Evolutionary conservation across 305 asterid genomes (phyloP), one percentile per base, ranked within the genome.

Genomic region (Andrographis paniculata): DNA sequence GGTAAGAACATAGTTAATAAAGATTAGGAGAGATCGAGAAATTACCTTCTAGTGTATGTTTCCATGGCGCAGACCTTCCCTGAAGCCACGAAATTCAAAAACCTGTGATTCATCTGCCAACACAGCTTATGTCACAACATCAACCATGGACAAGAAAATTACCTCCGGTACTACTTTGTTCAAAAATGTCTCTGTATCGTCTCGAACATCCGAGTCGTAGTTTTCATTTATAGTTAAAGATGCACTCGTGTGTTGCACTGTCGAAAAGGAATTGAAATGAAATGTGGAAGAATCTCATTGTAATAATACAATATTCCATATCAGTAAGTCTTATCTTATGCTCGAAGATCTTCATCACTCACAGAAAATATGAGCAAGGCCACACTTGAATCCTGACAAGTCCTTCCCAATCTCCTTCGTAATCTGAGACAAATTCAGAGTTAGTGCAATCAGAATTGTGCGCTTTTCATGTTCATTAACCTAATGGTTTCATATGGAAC

Each of bases 221-320:
- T 89, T 89, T 63, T 89, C 92, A 50, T 89, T 89, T 39, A 89
- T 73, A 53, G 98, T 89, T 73, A 89, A 69, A 17, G 98, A 89
- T 53, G 98, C 95, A 64, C 98, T 89, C 10, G 98, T 89, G 61
- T 89, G 98, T 65, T 89, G 95, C 79, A 85, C 98, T 85, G 91
- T 67, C 54, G 36, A 14, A 60, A 52, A 38, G 14, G 58, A 17
- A 73, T 0, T 49, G 57, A 27, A 55, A 46, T 48, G 37, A 58
- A 50, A 71, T 33, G 45, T 23, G 28, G 19, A 49, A 18, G 30
- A 15, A 0, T 14, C 4, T 19, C 22, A 3, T 41, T 9, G 36
- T 9, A 1, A 20, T 17, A 17, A 20, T 5, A 9, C 30, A 21
- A 48, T 30, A 42, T 22, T 20, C 24, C 17, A 15, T 9, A 36